Conservation (phyloP, 2,329 filamentous ascomycete genomes). For the Hypoxylon sp. region DNA sequence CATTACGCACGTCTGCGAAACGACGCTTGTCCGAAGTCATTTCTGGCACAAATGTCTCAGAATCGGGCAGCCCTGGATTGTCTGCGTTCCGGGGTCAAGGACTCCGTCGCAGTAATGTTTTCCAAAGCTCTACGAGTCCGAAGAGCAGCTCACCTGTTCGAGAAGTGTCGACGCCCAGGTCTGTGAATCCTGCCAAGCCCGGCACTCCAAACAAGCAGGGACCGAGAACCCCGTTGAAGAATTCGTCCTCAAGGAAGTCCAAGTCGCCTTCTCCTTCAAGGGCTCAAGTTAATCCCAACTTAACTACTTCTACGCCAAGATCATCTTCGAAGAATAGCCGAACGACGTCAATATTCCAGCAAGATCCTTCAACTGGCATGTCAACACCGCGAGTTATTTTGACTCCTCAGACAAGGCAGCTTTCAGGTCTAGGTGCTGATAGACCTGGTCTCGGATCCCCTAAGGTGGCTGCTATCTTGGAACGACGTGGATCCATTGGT, state of each 20-base stretch:
- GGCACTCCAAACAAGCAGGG: constrained; percentile 60
- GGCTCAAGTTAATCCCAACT: constrained; percentile 56
- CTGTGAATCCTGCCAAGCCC: constrained; percentile 50
- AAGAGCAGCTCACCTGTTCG: constrained; percentile 49
- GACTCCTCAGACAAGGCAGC: constrained; percentile 70
- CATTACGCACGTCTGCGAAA: constrained; percentile 58
- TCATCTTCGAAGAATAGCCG: constrained; percentile 42
- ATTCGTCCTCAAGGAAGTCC: constrained; percentile 62
- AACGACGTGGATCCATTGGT: constrained; percentile 78
- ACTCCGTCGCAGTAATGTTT: constrained; percentile 63
- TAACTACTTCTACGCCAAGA: constrained; percentile 42
- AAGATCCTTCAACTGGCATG: constrained; percentile 62
- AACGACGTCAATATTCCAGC: constrained; percentile 57
- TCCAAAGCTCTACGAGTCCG: constrained; percentile 59
- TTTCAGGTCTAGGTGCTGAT: constrained; percentile 78
- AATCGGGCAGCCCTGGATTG: constrained; percentile 67
- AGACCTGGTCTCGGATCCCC: constrained; percentile 81
- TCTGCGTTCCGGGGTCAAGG: constrained; percentile 65
- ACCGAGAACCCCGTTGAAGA: constrained; percentile 63
- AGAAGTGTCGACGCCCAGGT: constrained; percentile 40
- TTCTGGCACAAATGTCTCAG: constrained; percentile 58
- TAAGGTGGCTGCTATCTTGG: constrained; percentile 77
- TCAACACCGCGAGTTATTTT: constrained; percentile 74
- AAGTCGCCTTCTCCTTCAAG: constrained; percentile 62
- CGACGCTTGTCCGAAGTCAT: constrained; percentile 48